Base-by-base conservation (phyloP, 2,329 filamentous ascomycete genomes). In the Verticillium isaacii region DNA sequence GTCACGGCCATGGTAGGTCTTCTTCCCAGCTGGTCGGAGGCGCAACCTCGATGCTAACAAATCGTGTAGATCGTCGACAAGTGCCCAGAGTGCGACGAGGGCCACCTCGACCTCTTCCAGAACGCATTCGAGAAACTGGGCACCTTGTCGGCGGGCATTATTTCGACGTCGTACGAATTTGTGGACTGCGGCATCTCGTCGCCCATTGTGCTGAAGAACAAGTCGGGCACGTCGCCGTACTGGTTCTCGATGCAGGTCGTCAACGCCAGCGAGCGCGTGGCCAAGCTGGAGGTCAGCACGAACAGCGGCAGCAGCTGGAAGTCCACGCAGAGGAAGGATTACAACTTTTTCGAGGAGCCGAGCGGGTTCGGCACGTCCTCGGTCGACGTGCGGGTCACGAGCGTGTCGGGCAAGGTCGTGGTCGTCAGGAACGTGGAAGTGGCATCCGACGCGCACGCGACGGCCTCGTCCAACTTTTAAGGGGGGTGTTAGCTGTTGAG, bases 311-410 rank as follows among this genome's bases (percentile, higher is more conserved):
- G 67, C 60, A 84, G 82, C 15, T 89, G 86, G 86, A 71, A 81
- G 71, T 58, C 70, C n/a, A 88, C 86, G 0, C 77, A 74, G 2
- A 77, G 87, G 57, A 72, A 78, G 61, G 72, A 75, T 32, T 86
- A 86, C 71, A 85, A 89, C 78, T 89, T 80, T 75, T 89, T 89
- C 56, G 81, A 89, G 77, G 80, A 86, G 66, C 62, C 75, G 0
- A 75, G 78, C 62, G 87, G 87, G 0, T 87, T 85, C 67, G 83
- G 85, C 0, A 80, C 78, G 0, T 72, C 77, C 9, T 79, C 72
- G 3, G 83, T 89, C 1, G 78, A 83, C 65, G 77, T 89, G 39
- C 80, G 78, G 63, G 77, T 88, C 41, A 88, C 85, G 1, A 81
- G 82, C 63, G 69, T 74, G 2, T 78, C 77, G 54, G 86, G 86